Evolutionary conservation across 768 basidiomycete genomes (phyloP), one percentile per base, ranked within the genome.

Genomic region (Boletus barrowsii): DNA sequence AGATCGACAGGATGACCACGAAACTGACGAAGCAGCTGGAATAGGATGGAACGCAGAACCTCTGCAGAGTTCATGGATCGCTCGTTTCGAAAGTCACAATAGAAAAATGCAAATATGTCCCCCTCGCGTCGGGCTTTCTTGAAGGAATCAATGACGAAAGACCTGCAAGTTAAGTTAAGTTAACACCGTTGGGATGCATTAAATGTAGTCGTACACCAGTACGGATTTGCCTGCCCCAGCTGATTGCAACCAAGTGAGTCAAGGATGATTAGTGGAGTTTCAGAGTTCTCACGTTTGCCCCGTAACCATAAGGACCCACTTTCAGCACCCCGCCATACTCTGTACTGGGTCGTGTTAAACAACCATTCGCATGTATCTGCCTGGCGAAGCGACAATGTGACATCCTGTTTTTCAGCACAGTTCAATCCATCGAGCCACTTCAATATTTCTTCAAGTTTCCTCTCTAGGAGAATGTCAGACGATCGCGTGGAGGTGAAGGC

Each of bases 141-240:
- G 26, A 54, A 32, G 15, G 51, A 54, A 37, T 56, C 33, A 1
- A 56, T 37, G 18, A 47, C 39, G 7, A n/a, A 54, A 14, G 55
- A 54, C 26, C 55, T 47, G 10, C 5, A 30, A 42, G 2, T 3
- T 18, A 14, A 42, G 2, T 3, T 18, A 14, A 3, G 15, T 54
- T 3, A 55, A 18, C 2, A 18, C 15, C 9, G 1, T 14, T 3
- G 1, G 15, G 42, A 36, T 11, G 13, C 4, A 47, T 26, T 6
- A 3, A 41, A n/a, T 5, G 6, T n/a, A 17, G 35, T 45, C 56
- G 36, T 52, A 55, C 54, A 43, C 49, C 42, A 55, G 24, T 14
- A 55, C 54, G 11, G 54, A 55, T 55, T 52, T 55, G 2, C 50
- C 54, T 1, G 54, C 49, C 6, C 54, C 54, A 41, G 43, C 54